Percentiles rank a stretch among this genome's conserved stretches.
These are phyloP conservation scores for Zasmidium citrigriseum DNA, from an alignment of 2,329 filamentous ascomycete species.

Conservation along the genomic window DNA sequence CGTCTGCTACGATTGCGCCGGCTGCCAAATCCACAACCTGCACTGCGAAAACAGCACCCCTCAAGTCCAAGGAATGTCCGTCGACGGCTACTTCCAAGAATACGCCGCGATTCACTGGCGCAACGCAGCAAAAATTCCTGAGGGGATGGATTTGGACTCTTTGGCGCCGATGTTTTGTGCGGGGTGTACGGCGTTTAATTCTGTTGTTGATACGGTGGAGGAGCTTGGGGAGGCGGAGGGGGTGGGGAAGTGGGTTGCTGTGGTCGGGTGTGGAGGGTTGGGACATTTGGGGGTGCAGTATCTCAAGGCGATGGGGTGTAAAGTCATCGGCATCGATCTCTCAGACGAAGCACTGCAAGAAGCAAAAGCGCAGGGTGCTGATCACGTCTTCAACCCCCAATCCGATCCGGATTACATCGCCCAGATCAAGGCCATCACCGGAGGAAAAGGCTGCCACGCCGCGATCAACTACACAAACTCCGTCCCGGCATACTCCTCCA, in stretches of 20 bases:
- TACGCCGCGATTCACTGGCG: constrained; percentile 19
- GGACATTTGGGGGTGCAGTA: constrained; percentile 49
- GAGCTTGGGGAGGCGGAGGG: constrained; percentile 13
- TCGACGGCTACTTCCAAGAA: constrained; percentile 21
- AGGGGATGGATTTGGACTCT: constrained; percentile 17
- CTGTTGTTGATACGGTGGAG: constrained; percentile 15
- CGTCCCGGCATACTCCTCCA: constrained; percentile 12
- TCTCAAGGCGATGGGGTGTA: constrained; percentile 49
- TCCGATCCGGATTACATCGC: constrained; percentile 12
- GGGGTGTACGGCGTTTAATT: constrained; percentile 27
- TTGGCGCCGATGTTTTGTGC: constrained; percentile 21
- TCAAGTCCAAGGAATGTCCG: constrained; percentile 21
- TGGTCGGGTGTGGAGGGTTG: constrained; percentile 17
- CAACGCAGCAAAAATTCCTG: constrained; percentile 19
- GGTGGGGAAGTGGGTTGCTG: constrained; percentile 13
- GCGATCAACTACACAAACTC: constrained; percentile 24
- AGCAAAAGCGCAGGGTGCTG: constrained; percentile 17
- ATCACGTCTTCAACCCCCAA: constrained; percentile 21
- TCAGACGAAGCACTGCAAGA: constrained; percentile 37
- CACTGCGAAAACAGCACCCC: constrained; percentile 14
- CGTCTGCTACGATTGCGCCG: constrained; percentile 21
- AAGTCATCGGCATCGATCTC: constrained; percentile 47
- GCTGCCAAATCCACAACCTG: constrained; percentile 18
- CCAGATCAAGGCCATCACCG: constrained; percentile 12
- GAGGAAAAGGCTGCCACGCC: constrained; percentile 19